Conservation (phyloP, 768 basidiomycete genomes). For the Suillus alpinus region DNA sequence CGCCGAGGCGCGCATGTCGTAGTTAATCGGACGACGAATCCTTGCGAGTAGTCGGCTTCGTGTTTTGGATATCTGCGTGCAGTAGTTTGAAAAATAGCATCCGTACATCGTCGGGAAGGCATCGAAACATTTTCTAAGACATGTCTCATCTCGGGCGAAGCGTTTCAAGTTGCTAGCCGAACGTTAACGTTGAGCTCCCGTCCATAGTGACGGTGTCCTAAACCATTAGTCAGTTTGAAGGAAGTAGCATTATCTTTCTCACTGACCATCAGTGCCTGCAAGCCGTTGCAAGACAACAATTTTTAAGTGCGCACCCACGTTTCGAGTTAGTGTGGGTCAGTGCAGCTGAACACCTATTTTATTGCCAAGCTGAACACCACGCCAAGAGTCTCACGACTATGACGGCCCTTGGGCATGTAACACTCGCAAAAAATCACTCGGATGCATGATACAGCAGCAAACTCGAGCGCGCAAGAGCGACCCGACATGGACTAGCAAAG, state of each 20-base stretch:
- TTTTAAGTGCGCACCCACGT: neutral
- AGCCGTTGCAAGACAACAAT: neutral
- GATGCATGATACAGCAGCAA: neutral
- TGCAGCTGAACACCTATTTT: neutral
- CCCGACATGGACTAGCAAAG: neutral
- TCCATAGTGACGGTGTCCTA: neutral
- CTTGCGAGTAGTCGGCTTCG: neutral
- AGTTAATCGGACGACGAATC: no score
- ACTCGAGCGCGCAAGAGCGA: neutral
- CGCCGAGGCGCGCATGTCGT: neutral
- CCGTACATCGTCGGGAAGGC: neutral
- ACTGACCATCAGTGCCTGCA: neutral
- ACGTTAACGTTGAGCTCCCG: neutral
- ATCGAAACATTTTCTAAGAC: neutral
- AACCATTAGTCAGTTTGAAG: neutral
- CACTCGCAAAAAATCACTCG: neutral
- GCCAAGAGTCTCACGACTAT: neutral
- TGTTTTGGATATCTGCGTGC: neutral
- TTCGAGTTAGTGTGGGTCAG: neutral
- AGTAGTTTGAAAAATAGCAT: neutral
- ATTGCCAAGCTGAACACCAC: neutral
- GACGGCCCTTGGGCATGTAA: neutral
- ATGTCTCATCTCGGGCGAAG: neutral
- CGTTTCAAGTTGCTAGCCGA: neutral
- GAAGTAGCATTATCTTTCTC: neutral